Evolutionary conservation across 768 basidiomycete species (phyloP).

Genomic region (Kwoniella dejecticola): DNA sequence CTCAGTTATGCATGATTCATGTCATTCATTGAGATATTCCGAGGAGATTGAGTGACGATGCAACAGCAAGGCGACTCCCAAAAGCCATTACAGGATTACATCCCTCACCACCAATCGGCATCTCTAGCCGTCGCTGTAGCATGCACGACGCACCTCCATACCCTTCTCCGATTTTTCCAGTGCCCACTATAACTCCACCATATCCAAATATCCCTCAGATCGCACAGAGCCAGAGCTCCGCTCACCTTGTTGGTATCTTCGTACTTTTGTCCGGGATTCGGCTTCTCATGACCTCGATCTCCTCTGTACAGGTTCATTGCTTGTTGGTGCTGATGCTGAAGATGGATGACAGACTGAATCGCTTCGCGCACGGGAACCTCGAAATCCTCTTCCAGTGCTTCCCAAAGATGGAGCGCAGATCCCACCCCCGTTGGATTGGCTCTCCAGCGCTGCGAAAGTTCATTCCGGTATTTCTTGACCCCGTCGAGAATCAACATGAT

Average conservation of each 20-base stretch:
- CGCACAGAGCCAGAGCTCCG: too few species aligned
- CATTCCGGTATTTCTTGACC: slow-evolving; percentile 9
- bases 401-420: slow-evolving; percentile 1
- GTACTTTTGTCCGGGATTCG: too few species aligned
- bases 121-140: slow-evolving; percentile 36
- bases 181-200: slow-evolving; percentile 32
- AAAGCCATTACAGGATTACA: too few species aligned
- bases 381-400: slow-evolving; percentile 23
- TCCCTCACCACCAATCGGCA: slow-evolving; percentile 31
- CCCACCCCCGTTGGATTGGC: slow-evolving; percentile 30
- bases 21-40: too few species aligned
- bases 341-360: neutral
- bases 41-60: too few species aligned
- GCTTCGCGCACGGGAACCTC: slow-evolving; percentile 16
- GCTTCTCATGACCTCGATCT: neutral
- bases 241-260: too few species aligned
- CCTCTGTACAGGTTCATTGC: too few species aligned
- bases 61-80: too few species aligned
- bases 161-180: slow-evolving; percentile 33
- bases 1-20: too few species aligned
- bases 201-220: slow-evolving; percentile 26
- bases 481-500: slow-evolving; percentile 7
- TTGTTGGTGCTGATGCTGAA: neutral
- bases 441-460: slow-evolving; percentile 21
- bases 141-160: slow-evolving; percentile 34